A percentile compares a stretch with the other conserved stretches of the same genome.
These are phyloP conservation scores for Lipomyces yamanashiensis DNA, from an alignment of 805 yeast genomes.

Conservation along the genomic window DNA sequence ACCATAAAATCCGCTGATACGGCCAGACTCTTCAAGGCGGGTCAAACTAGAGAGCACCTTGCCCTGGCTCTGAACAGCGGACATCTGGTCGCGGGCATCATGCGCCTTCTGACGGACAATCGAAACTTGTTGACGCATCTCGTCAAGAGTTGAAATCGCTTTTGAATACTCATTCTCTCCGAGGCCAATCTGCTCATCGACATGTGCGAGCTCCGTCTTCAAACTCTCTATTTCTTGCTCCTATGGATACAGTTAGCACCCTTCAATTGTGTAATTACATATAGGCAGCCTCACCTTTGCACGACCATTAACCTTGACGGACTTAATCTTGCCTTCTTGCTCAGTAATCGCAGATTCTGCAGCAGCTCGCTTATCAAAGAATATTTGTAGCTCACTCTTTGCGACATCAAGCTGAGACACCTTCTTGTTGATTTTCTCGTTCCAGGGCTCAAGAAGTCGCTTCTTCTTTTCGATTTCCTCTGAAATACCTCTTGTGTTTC, in stretches of 20 bases:
- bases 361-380: conserved; percentile 53
- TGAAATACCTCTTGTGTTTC: conserved; percentile 72
- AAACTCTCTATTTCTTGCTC: conserved; percentile 54
- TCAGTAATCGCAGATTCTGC: conserved; percentile 53
- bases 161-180: conserved; percentile 62
- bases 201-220: conserved; percentile 55
- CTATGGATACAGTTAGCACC: neutral
- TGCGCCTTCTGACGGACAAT: conserved; percentile 63
- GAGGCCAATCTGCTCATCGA: conserved; percentile 57
- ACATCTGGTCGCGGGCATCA: conserved; percentile 67
- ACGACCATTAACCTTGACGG: conserved; percentile 55
- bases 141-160: conserved; percentile 56
- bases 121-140: conserved; percentile 58
- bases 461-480: conserved; percentile 67
- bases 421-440: conserved; percentile 63
- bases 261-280: too few relatives aligned
- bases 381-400: conserved; percentile 65
- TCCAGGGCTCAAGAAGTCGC: conserved; percentile 81
- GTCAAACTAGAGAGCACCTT: conserved; percentile 71
- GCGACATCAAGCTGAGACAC: conserved; percentile 69
- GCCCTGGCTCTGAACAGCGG: conserved; percentile 67
- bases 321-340: conserved; percentile 52
- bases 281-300: conserved; percentile 42
- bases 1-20: conserved; percentile 69
- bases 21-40: conserved; percentile 75